Conservation (phyloP, 1,284 basidiomycete species). For the Cryptococcus sp. region DNA sequence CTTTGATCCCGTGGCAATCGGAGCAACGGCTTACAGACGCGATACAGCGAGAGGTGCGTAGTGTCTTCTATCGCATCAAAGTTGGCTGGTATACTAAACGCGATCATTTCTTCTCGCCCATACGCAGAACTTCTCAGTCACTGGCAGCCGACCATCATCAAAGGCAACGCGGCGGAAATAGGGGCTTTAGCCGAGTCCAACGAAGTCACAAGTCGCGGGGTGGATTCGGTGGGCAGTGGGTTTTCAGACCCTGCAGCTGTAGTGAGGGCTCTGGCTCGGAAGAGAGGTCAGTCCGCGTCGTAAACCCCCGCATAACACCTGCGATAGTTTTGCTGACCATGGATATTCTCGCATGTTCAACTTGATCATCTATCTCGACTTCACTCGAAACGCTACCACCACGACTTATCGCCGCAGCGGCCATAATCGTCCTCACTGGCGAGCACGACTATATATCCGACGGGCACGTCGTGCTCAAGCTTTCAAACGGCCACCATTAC, state of each 20-base stretch:
- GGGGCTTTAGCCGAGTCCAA: constrained; percentile 70
- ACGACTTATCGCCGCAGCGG: constrained; percentile 57
- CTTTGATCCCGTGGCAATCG: constrained; percentile 92
- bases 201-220: constrained; percentile 83
- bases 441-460: constrained; percentile 83
- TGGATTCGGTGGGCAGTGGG: constrained; percentile 77
- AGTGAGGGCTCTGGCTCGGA: constrained; percentile 69
- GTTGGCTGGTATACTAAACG: no score
- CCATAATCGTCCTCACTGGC: constrained; percentile 82
- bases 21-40: constrained; percentile 75
- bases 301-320: neutral
- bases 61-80: no score
- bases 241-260: constrained; percentile 75
- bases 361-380: neutral
- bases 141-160: constrained; percentile 90
- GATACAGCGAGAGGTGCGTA: constrained; percentile 56
- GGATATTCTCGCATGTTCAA: neutral
- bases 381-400: neutral
- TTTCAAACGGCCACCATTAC: constrained; percentile 71
- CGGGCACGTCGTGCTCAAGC: constrained; percentile 67
- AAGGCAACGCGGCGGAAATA: constrained; percentile 93
- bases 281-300: constrained; percentile 64
- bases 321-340: no score
- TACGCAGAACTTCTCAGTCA: constrained; percentile 73
- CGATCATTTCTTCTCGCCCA: no score